These are phyloP conservation scores for Luffa aegyptiaca DNA, from an alignment of 306 rosid genomes.

Conservation along the genomic window DNA sequence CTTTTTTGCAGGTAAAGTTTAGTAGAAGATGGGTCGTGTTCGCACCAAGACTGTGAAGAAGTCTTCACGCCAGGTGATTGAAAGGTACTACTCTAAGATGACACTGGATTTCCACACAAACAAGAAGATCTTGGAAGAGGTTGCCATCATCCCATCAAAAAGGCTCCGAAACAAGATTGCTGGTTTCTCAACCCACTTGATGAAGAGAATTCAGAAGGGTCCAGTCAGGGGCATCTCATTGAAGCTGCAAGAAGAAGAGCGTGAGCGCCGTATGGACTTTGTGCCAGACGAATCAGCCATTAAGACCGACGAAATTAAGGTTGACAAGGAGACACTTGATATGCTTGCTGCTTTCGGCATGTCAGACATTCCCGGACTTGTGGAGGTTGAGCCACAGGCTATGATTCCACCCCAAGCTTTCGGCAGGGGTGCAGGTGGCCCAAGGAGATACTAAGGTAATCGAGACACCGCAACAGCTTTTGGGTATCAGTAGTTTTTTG, in stretches of 20 bases:
- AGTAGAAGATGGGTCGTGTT: conserved; percentile 26
- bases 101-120: conserved; percentile 26
- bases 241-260: conserved; percentile 28
- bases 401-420: conserved; percentile 15
- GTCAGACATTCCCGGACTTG: conserved; percentile 24
- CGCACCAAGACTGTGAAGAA: conserved; percentile 34
- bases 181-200: conserved; percentile 30
- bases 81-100: conserved; percentile 25
- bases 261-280: conserved; percentile 29
- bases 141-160: conserved; percentile 21
- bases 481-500: neutral
- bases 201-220: conserved; percentile 33
- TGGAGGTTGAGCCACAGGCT: conserved; percentile 20
- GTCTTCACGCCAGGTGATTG: conserved; percentile 26
- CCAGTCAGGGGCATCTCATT: conserved; percentile 29
- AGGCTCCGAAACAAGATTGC: conserved; percentile 32
- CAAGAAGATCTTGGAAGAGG: conserved; percentile 30
- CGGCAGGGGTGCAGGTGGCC: conserved; percentile 23
- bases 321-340: conserved; percentile 25
- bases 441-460: conserved; percentile 21
- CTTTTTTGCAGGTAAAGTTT: neutral
- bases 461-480: neutral
- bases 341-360: conserved; percentile 27
- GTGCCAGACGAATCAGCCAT: conserved; percentile 29
- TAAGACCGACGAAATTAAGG: conserved; percentile 17